phyloP scores from a whole-genome alignment of 2,329 filamentous ascomycete species.

The Colletotrichum acutatum region DNA sequence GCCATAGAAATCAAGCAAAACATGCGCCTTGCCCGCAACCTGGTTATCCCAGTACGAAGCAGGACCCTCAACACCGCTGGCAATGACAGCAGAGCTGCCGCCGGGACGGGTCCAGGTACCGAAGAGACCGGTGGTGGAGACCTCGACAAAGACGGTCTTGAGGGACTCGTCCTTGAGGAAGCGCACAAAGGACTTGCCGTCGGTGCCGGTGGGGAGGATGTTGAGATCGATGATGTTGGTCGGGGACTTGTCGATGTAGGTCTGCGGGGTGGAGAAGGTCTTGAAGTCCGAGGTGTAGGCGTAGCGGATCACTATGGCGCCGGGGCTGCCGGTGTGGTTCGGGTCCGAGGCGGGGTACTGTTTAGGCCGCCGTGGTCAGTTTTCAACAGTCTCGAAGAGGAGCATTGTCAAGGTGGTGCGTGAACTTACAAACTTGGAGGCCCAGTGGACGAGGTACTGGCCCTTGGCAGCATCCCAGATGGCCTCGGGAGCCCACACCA shows the following conservation, averaged over 20 bases:
- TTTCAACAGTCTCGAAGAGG: too few relatives aligned
- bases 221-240: constrained; percentile 64
- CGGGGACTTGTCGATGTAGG: constrained; percentile 59
- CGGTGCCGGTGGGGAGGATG: constrained; percentile 49
- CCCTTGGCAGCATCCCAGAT: constrained; percentile 29
- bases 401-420: neutral
- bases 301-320: constrained; percentile 60
- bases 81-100: constrained; percentile 53
- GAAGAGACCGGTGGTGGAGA: constrained; percentile 59
- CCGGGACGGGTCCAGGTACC: constrained; percentile 63
- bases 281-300: constrained; percentile 66
- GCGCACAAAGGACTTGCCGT: constrained; percentile 56
- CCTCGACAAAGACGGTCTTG: constrained; percentile 63
- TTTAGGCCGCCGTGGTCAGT: neutral
- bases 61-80: constrained; percentile 55
- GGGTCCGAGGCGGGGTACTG: constrained; percentile 60
- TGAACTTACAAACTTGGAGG: constrained; percentile 55
- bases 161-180: constrained; percentile 67
- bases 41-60: constrained; percentile 57
- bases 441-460: constrained; percentile 59
- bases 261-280: constrained; percentile 60
- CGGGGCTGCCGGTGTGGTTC: constrained; percentile 58
- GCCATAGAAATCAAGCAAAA: constrained; percentile 62
- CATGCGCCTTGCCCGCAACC: constrained; percentile 51
- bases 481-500: constrained; percentile 64